Conservation (phyloP, 2,329 filamentous ascomycete species). For the Bipolaris bicolor region DNA sequence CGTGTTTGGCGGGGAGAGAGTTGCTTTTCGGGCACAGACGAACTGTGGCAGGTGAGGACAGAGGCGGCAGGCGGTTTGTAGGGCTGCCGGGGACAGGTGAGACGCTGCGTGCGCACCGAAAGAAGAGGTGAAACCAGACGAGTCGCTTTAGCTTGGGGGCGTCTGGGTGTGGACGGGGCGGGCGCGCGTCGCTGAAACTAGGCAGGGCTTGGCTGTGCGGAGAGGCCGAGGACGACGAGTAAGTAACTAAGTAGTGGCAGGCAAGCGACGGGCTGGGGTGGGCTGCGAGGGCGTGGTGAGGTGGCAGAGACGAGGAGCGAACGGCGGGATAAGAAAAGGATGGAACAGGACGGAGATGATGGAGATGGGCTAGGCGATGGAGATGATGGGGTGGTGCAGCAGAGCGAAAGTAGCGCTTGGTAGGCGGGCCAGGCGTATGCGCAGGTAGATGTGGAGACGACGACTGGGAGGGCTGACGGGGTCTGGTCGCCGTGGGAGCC, state of each 20-base stretch:
- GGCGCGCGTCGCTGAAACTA: constrained; percentile 33
- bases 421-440: constrained; percentile 15
- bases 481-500: constrained; percentile 12
- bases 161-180: constrained; percentile 21
- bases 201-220: constrained; percentile 32
- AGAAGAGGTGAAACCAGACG: constrained; percentile 27
- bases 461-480: constrained; percentile 20
- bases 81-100: constrained; percentile 38
- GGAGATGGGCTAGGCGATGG: not conserved
- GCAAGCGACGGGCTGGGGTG: not conserved
- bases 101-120: constrained; percentile 25
- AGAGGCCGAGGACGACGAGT: constrained; percentile 21
- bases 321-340: constrained; percentile 3
- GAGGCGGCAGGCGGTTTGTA: constrained; percentile 24
- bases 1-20: constrained; percentile 11
- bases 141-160: constrained; percentile 15
- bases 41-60: constrained; percentile 18
- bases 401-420: constrained; percentile 19
- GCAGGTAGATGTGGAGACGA: constrained; percentile 23
- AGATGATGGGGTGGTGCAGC: constrained; percentile 8
- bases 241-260: not conserved
- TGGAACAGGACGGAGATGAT: constrained; percentile 1
- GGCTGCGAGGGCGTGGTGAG: not conserved
- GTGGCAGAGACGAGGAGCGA: constrained; percentile 7
- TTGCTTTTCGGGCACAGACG: constrained; percentile 17